These are phyloP conservation scores for Mycena rosella DNA, from an alignment of 768 basidiomycete species.

Conservation along the genomic window DNA sequence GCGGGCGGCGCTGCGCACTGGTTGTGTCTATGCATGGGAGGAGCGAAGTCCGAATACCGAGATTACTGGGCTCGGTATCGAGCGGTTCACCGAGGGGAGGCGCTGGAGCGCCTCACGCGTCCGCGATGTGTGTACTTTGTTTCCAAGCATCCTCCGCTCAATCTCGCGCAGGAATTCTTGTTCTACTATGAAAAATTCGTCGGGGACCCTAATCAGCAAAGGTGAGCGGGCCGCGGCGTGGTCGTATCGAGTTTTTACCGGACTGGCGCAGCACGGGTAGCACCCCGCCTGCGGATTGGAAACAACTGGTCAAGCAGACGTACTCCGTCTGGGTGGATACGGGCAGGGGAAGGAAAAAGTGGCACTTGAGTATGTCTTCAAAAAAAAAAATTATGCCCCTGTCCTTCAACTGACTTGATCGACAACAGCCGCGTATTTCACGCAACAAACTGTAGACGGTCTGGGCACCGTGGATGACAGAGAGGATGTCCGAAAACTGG, in stretches of 20 bases:
- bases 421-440: conserved; percentile 84
- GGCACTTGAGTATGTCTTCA: conserved; percentile 79
- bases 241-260: conserved; percentile 25
- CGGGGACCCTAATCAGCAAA: conserved; percentile 54
- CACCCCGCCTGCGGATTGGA: conserved; percentile 71
- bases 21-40: conserved; percentile 78
- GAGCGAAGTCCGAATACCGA: conserved; percentile 81
- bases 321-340: conserved; percentile 85
- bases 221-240: conserved; percentile 48
- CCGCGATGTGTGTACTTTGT: conserved; percentile 69
- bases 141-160: conserved; percentile 15
- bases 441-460: conserved; percentile 78
- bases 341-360: conserved; percentile 76
- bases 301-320: conserved; percentile 84
- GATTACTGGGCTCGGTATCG: conserved; percentile 84
- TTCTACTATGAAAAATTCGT: conserved; percentile 87
- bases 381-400: conserved; percentile 14
- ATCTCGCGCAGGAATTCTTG: conserved; percentile 74
- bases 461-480: conserved; percentile 80
- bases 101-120: conserved; percentile 89
- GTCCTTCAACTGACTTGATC: conserved; percentile 8
- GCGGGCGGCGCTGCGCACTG: conserved; percentile 66
- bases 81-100: conserved; percentile 87
- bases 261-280: conserved; percentile 47
- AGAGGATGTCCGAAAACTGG: conserved; percentile 66